Base-by-base conservation (phyloP, 331 rosid species). In the Rosa hybrid region DNA sequence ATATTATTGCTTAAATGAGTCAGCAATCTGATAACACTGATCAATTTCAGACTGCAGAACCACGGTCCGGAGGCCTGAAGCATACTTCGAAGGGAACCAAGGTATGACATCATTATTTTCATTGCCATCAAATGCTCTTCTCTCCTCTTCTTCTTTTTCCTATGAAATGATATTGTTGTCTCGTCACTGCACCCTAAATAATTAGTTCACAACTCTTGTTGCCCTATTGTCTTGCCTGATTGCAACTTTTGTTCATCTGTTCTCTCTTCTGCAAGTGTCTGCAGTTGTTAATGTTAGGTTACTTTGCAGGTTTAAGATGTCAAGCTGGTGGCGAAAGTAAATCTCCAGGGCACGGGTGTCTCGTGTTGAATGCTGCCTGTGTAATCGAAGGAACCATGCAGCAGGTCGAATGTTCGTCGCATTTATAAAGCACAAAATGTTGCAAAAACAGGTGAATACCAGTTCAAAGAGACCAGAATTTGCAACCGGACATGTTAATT, bases 21-120 rank as follows among this genome's bases (percentile, higher is more conserved):
- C 49, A 59, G 12, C 56, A 42, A 57, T 75, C 17, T 59, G 71
- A 8, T n/a, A 27, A 74, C 65, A 42, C 30, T 76, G 59, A 83
- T 83, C 49, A 48, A 25, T 84, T 76, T n/a, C 84, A 80, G 82
- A 53, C 68, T 6, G 23, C 63, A 54, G 30, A 11, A 60, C 30
- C 65, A 3, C n/a, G 12, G 1, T 44, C 76, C 39, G 49, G 56
- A 54, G 67, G 70, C 68, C 57, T 77, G 38, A 75, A 25, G 23
- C 23, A 21, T 71, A n/a, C 78, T 48, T 38, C 42, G 46, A 83
- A 75, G 51, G 72, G 81, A 79, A 80, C 68, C 75, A 62, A 80
- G 87, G 84, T 77, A 59, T 39, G 23, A 20, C 14, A 2, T 2
- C 60, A 9, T 4, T 14, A 7, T 17, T 25, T 64, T 60, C 57